phyloP scores from a whole-genome alignment of 2,329 filamentous ascomycete genomes.

The Emmonsiellopsis sp. region DNA sequence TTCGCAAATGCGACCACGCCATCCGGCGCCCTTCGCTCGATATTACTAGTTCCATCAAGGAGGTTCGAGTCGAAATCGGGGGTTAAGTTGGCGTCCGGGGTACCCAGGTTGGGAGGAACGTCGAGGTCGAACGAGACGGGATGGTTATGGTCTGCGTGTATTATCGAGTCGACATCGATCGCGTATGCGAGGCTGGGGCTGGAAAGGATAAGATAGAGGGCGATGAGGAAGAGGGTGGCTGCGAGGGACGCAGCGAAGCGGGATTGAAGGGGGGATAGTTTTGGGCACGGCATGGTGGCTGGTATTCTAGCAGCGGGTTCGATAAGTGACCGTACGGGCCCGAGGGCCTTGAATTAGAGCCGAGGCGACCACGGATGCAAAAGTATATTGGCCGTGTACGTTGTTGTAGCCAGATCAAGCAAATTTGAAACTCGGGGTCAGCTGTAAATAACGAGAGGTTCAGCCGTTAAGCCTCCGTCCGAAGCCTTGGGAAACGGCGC shows the following conservation, averaged over 20 bases:
- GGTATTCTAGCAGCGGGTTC: conserved; percentile 13
- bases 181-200: conserved; percentile 54
- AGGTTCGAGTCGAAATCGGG: conserved; percentile 19
- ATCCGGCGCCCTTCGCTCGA: conserved; percentile 50
- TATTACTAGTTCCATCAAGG: conserved; percentile 21
- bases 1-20: conserved; percentile 47
- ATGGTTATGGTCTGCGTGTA: conserved; percentile 38
- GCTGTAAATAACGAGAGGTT: not conserved
- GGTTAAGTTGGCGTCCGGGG: not conserved
- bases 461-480: not conserved
- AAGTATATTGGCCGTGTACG: not conserved
- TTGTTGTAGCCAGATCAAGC: not conserved
- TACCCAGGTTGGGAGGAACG: not conserved
- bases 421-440: not conserved
- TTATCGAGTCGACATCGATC: conserved; percentile 41
- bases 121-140: conserved; percentile 31
- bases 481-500: not conserved
- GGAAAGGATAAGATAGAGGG: conserved; percentile 53
- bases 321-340: not conserved
- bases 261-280: conserved; percentile 61
- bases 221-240: conserved; percentile 49
- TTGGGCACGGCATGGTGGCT: conserved; percentile 28
- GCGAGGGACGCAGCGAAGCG: conserved; percentile 59
- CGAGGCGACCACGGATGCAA: not conserved
- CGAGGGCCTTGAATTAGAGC: not conserved